A percentile compares a stretch with the other conserved stretches of the same genome.
Evolutionary conservation across 352 stramenopile species (phyloP).

Genomic region (Pythium scleroteichum): DNA sequence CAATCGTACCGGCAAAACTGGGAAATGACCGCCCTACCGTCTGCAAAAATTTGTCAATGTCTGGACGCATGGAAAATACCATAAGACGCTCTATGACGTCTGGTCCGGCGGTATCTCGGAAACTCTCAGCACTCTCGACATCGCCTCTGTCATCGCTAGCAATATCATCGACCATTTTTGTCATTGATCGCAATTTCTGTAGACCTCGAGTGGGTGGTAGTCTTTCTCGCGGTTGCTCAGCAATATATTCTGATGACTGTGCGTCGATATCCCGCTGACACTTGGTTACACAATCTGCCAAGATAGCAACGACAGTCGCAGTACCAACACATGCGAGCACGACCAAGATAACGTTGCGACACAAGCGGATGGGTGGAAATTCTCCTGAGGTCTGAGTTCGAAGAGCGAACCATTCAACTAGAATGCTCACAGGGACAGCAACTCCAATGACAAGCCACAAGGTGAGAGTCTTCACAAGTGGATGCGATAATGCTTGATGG

Average conservation of each 20-base stretch:
- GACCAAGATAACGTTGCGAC: constrained; percentile 16
- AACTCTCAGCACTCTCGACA: background rate
- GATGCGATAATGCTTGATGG: constrained; percentile 13
- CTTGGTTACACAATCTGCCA: constrained; percentile 13
- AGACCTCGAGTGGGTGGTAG: constrained; percentile 4
- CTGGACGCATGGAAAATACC: constrained; percentile 27
- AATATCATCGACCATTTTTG: constrained; percentile 1
- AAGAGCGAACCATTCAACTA: constrained; percentile 29
- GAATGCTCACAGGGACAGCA: constrained; percentile 17
- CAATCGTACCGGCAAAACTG: constrained; percentile 23
- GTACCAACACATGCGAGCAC: constrained; percentile 12
- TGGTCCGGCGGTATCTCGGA: constrained; percentile 5
- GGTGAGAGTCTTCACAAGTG: constrained; percentile 5
- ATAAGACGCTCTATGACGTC: constrained; percentile 32
- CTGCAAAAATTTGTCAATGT: constrained; percentile 32
- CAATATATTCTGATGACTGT: background rate
- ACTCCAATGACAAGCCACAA: constrained; percentile 5
- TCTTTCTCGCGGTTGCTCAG: background rate
- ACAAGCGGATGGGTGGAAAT: constrained; percentile 23
- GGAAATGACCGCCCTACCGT: constrained; percentile 19
- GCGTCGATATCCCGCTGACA: background rate
- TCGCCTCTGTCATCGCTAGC: background rate
- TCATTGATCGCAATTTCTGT: constrained; percentile 15
- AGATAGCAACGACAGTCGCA: constrained; percentile 12
- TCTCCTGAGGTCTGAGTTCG: constrained; percentile 2